Evolutionary conservation across 441 rosid genomes (phyloP).

Genomic region (Erysimum cheiri): DNA sequence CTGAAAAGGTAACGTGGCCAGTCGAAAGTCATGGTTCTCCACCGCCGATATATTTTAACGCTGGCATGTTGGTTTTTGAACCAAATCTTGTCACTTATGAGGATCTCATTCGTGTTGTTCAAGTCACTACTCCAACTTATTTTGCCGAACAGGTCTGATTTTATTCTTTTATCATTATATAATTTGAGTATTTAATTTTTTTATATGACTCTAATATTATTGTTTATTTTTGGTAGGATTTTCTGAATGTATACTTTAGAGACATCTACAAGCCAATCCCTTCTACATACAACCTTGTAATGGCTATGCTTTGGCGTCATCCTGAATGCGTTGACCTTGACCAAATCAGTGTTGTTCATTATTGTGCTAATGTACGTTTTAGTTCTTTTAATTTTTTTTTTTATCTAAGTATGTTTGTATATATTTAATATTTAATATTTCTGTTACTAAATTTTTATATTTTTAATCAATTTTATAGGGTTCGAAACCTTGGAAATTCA

Average conservation of each 20-base stretch:
- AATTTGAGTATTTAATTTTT: neutral
- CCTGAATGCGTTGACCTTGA: conserved; percentile 63
- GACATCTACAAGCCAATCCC: conserved; percentile 72
- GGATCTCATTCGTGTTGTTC: conserved; percentile 48
- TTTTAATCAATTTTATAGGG: conserved; percentile 47
- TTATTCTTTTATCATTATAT: neutral
- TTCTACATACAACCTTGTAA: conserved; percentile 57
- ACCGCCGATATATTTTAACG: conserved; percentile 62
- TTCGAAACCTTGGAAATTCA: conserved; percentile 82
- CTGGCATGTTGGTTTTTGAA: conserved; percentile 64
- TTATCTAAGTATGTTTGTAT: neutral
- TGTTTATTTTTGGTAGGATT: conserved; percentile 53
- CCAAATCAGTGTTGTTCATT: conserved; percentile 68
- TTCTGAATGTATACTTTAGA: conserved; percentile 63
- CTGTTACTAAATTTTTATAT: neutral
- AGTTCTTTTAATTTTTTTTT: neutral
- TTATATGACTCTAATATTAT: neutral
- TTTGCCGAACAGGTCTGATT: conserved; percentile 63
- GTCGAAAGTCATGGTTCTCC: conserved; percentile 49
- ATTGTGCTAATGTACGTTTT: conserved; percentile 66
- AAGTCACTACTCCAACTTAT: conserved; percentile 52
- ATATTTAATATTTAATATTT: neutral
- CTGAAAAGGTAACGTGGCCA: conserved; percentile 64
- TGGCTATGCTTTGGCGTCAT: conserved; percentile 92
- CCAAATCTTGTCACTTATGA: conserved; percentile 52